Evolutionary conservation across 2,329 filamentous ascomycete species (phyloP), one percentile per base, ranked within the genome.

Genomic region (Epichloe aotearoae): DNA sequence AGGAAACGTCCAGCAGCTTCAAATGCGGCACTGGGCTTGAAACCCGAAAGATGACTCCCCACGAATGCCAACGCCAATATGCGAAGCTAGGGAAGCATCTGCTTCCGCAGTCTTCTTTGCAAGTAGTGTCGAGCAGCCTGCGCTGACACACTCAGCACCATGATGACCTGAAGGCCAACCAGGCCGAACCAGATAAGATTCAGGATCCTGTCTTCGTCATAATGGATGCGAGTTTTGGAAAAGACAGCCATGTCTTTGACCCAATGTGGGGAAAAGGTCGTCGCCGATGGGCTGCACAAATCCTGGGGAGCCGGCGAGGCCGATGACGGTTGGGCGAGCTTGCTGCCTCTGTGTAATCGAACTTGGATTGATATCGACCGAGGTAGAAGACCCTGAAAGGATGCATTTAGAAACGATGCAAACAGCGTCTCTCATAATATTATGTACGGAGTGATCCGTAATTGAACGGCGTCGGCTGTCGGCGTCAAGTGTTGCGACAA

Each of bases 181-280:
- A 75, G 66, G 40, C 69, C 67, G 46, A 75, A 65, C 70, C 73
- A 75, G 46, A 75, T 57, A 36, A 65, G 62, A 63, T 75, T 73
- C 45, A 74, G 61, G 36, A 74, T 63, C 47, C 61, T 59, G 51
- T 67, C 64, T 52, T 71, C 64, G 53, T 66, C 52, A 20, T 53
- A 53, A 12, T 38, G 40, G 14, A 46, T 61, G 58, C 53, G 62
- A 58, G 51, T 59, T 54, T 51, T 52, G 56, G 59, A 56, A 54
- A 61, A 61, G 55, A 55, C 53, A 23, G 55, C 52, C 57, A 50
- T 62, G 30, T 51, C 23, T 40, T n/a, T 23, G 8, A 26, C 15
- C 23, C 26, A 10, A 10, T 30, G 26, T 7, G 36, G 36, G 15
- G 34, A 11, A 5, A 5, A 19, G 3, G 17, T 23, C 19, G 39